Evolutionary conservation across 23 red algal genomes (phyloP).

Genomic region (Chondrus crispus): DNA sequence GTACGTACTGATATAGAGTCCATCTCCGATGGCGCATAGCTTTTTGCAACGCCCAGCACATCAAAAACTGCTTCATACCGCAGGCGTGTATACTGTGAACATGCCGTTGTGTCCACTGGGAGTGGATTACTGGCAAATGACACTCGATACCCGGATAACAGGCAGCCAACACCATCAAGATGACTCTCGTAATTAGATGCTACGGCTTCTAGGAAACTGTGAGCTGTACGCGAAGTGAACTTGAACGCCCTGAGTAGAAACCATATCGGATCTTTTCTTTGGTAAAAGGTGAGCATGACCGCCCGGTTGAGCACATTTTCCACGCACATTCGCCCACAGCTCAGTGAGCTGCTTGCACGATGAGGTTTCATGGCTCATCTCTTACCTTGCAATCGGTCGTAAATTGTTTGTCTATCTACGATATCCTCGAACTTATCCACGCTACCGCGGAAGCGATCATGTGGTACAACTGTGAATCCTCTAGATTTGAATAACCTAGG

Average conservation of each 20-base stretch:
- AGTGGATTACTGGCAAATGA: neutral
- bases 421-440: neutral
- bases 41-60: neutral
- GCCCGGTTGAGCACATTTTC: neutral
- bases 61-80: neutral
- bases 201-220: neutral
- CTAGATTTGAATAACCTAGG: neutral
- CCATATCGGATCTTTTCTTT: neutral
- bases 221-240: conserved; percentile 4
- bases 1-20: neutral
- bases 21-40: neutral
- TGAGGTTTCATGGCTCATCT: no score
- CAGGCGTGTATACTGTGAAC: neutral
- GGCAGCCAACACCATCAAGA: neutral
- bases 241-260: neutral
- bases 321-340: neutral
- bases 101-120: neutral
- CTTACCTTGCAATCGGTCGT: neutral
- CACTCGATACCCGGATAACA: neutral
- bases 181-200: neutral
- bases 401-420: neutral
- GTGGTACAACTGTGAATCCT: neutral
- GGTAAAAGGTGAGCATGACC: neutral
- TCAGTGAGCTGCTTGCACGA: no score
- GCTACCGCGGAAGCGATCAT: neutral